These are phyloP conservation scores for Trichoderma gamsii DNA, from an alignment of 495 filamentous ascomycete species.

Conservation along the genomic window DNA sequence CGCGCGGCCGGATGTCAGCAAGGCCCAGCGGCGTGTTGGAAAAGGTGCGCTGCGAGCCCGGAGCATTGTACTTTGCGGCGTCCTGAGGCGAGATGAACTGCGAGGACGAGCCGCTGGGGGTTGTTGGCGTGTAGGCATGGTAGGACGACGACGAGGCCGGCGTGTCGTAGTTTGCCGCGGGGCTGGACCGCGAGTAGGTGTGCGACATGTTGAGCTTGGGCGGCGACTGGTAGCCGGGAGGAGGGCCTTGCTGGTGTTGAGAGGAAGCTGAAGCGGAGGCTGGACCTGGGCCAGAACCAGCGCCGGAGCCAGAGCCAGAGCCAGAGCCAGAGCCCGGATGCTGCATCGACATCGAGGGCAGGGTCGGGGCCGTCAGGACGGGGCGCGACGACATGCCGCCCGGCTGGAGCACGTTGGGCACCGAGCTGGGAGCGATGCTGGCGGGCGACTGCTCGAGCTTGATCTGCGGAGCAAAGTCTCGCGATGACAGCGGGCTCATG, in stretches of 20 bases:
- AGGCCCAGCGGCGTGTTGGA: slow-evolving; percentile 82
- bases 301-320: slow-evolving; percentile 24
- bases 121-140: slow-evolving; percentile 56
- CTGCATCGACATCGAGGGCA: slow-evolving; percentile 53
- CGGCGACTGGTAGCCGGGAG: slow-evolving; percentile 54
- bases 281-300: background rate
- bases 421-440: slow-evolving; percentile 35
- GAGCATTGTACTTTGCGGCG: slow-evolving; percentile 52
- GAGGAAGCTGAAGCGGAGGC: background rate
- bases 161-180: slow-evolving; percentile 59
- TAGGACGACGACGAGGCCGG: slow-evolving; percentile 57
- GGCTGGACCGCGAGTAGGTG: slow-evolving; percentile 77
- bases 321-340: slow-evolving; percentile 37
- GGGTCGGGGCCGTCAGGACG: slow-evolving; percentile 54
- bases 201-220: slow-evolving; percentile 58
- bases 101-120: slow-evolving; percentile 34
- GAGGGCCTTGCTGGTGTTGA: slow-evolving; percentile 30
- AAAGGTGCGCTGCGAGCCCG: slow-evolving; percentile 65
- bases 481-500: slow-evolving; percentile 41
- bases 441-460: slow-evolving; percentile 24
- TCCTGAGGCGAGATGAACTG: slow-evolving; percentile 66
- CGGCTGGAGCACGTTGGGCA: slow-evolving; percentile 71
- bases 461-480: slow-evolving; percentile 52
- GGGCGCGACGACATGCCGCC: slow-evolving; percentile 47
- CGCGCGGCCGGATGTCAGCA: slow-evolving; percentile 79